Conservation (phyloP, 805 yeast genomes). For the Kuraishia floccosa region DNA sequence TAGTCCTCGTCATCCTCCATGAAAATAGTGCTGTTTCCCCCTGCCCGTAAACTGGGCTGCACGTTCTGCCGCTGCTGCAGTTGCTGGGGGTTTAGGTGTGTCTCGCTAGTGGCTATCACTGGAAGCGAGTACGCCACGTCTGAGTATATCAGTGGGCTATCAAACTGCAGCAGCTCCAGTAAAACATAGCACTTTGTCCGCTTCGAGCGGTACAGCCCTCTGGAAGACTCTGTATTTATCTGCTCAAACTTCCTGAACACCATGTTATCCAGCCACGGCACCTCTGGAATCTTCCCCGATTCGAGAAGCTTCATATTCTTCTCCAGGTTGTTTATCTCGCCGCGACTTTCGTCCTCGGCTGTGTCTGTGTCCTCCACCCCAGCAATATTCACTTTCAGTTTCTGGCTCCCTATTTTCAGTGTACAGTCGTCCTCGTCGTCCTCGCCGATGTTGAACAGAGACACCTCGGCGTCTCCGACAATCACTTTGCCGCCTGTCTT, state of each 20-base stretch:
- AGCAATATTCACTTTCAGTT: constrained; percentile 22
- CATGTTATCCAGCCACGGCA: constrained; percentile 68
- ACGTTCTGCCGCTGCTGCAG: background rate
- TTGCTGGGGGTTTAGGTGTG: too few species aligned
- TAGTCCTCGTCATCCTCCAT: constrained; percentile 2
- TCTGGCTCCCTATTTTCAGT: constrained; percentile 63
- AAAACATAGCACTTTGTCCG: constrained; percentile 3
- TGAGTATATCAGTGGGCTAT: constrained; percentile 60
- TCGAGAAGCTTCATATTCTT: constrained; percentile 48
- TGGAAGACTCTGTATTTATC: constrained; percentile 12
- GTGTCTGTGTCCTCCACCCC: constrained; percentile 11
- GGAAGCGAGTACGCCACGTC: constrained; percentile 35
- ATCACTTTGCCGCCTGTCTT: constrained; percentile 34
- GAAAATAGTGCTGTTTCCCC: background rate
- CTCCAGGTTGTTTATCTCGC: constrained; percentile 38
- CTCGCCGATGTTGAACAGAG: constrained; percentile 40
- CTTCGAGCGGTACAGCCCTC: constrained; percentile 6
- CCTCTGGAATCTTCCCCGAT: constrained; percentile 47
- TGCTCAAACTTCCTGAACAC: constrained; percentile 44
- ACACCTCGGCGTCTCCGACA: constrained; percentile 51
- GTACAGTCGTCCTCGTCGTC: constrained; percentile 27
- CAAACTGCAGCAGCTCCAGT: constrained; percentile 55
- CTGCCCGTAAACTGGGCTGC: background rate
- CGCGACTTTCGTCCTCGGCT: constrained; percentile 15
- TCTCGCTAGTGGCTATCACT: constrained; percentile 13